Percentiles rank a stretch among this genome's conserved stretches.
Evolutionary conservation across 2,329 filamentous ascomycete species (phyloP).

Genomic region (Ophiostoma fasciatum): DNA sequence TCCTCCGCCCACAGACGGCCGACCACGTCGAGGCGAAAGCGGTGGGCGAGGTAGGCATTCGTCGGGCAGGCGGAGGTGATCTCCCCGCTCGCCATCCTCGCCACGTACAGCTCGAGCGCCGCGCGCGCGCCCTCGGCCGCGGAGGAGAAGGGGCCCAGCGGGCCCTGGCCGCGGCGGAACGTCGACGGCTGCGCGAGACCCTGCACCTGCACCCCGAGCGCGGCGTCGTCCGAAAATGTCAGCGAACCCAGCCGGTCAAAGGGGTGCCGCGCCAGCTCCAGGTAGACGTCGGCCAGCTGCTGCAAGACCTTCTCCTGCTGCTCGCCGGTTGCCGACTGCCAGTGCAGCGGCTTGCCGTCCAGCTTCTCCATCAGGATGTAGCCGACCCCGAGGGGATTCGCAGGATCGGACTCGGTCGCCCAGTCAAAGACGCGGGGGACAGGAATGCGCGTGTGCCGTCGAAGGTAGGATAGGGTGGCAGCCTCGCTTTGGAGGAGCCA

Average conservation of each 20-base stretch:
- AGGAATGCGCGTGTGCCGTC: conserved; percentile 1
- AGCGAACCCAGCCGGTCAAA: conserved; percentile 11
- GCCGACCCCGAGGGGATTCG: conserved; percentile 20
- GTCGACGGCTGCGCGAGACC: neutral
- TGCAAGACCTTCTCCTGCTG: conserved; percentile 19
- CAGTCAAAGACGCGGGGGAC: no score
- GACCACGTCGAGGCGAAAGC: neutral
- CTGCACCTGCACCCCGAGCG: neutral
- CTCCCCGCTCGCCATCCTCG: conserved; percentile 1
- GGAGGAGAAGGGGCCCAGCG: neutral
- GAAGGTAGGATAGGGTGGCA: conserved; percentile 13
- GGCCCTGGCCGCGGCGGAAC: neutral
- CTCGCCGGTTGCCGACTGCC: conserved; percentile 15
- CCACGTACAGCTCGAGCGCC: neutral
- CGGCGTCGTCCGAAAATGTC: neutral
- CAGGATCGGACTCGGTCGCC: conserved; percentile 7
- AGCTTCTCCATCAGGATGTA: conserved; percentile 30
- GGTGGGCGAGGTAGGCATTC: neutral
- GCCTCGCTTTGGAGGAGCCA: no score
- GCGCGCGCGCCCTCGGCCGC: neutral
- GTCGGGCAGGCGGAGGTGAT: neutral
- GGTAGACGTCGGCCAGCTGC: conserved; percentile 18
- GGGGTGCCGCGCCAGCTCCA: conserved; percentile 19
- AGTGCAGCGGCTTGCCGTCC: conserved; percentile 19
- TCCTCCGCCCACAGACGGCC: no score